phyloP scores from a whole-genome alignment of 179 eudicot species.

The Spergularia azorica region DNA sequence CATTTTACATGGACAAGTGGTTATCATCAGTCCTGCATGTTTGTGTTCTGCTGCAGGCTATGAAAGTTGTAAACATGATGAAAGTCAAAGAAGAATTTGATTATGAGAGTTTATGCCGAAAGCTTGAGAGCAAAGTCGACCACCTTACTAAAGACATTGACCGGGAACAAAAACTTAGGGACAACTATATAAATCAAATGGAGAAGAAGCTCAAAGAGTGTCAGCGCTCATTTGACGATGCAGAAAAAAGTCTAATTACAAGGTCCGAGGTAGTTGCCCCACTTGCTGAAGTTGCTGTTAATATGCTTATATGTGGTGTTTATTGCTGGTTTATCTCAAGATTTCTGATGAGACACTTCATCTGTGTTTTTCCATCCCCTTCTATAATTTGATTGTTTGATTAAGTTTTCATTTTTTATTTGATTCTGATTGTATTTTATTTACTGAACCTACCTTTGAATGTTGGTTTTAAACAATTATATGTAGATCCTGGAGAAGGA shows the following conservation, averaged over 20 bases:
- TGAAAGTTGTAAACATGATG: constrained; percentile 86
- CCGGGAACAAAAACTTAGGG: constrained; percentile 79
- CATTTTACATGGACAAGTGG: not conserved
- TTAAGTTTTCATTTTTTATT: too few relatives aligned
- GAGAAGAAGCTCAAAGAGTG: constrained; percentile 68
- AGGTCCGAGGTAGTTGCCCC: constrained; percentile 81
- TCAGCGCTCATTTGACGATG: constrained; percentile 62
- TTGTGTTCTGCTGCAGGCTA: constrained; percentile 64
- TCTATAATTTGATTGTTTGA: not conserved
- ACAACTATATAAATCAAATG: constrained; percentile 56
- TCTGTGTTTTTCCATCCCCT: constrained; percentile 11
- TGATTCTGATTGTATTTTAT: not conserved
- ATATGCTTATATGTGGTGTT: not conserved
- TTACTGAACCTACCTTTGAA: constrained; percentile 7
- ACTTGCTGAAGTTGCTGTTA: constrained; percentile 16
- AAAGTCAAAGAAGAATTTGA: constrained; percentile 98
- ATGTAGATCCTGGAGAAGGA: constrained; percentile 73
- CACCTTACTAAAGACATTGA: constrained; percentile 81
- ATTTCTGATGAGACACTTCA: not conserved
- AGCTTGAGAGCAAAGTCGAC: constrained; percentile 88
- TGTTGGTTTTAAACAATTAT: constrained; percentile 2
- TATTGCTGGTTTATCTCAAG: not conserved
- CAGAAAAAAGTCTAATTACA: constrained; percentile 64
- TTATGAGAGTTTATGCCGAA: constrained; percentile 80
- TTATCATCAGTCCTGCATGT: not conserved